Evolutionary conservation across 129 eudicot genomes (phyloP), one percentile per base, ranked within the genome.

Genomic region (Arctium minus): DNA sequence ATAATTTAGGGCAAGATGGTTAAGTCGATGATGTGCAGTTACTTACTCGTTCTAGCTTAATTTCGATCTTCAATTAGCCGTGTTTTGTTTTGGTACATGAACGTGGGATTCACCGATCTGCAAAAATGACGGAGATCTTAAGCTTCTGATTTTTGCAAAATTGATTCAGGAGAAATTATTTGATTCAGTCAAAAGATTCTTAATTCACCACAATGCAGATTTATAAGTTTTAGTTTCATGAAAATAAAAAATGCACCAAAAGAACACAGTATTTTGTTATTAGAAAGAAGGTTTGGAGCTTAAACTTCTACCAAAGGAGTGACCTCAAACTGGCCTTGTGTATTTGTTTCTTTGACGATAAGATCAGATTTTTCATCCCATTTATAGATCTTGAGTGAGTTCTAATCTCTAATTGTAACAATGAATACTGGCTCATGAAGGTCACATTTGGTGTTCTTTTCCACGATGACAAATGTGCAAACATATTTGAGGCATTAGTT

Each of bases 401-500:
- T 78, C n/a, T 78, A 11, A 64, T 78, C 12, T 64, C 65, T 67
- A 79, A 65, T 32, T 7, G 60, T 79, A 15, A 39, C 40, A 79
- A 42, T 68, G 65, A 8, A 31, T 46, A 4, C n/a, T 4, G 64
- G 71, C 35, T 56, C 36, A 53, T 88, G 87, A 79, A 93, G 99
- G 98, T 93, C 67, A 96, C 98, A 40, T 96, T 96, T 69, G 99
- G 98, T 27, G 98, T 91, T 87, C 94, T 96, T 42, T 96, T 96
- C 75, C 80, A 96, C 50, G 99, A 96, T 80, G 99, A 96, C 73
- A 86, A 87, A 79, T 96, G 99, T 60, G 97, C 99, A 29, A 93
- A 96, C 97, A 90, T 96, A 82, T 96, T 96, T 81, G 99, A 96
- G 85, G 99, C 99, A 15, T 88, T 96, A 70, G 99, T 96, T 33